Evolutionary conservation across 202 grass and related monocot species (phyloP).

Genomic region (Musa balbisiana): DNA sequence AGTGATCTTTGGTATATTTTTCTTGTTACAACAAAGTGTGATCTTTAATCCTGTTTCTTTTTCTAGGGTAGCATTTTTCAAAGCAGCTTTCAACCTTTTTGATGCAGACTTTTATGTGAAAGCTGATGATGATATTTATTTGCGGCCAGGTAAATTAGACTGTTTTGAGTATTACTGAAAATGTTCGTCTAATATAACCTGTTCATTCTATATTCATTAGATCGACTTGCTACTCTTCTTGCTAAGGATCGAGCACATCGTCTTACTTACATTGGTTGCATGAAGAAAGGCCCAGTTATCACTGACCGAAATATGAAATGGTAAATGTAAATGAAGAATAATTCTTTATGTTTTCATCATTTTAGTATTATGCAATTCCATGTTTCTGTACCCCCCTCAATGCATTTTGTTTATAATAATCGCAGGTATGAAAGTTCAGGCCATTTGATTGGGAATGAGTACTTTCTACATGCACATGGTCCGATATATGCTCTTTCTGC

Average conservation of each 20-base stretch:
- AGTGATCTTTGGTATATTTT: not conserved
- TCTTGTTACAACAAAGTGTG: not conserved
- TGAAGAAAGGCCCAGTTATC: slow-evolving; percentile 96
- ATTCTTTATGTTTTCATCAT: not conserved
- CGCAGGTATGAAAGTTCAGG: slow-evolving; percentile 90
- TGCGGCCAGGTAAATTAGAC: slow-evolving; percentile 67
- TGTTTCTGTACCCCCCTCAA: slow-evolving; percentile 11
- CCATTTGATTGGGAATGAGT: slow-evolving; percentile 76
- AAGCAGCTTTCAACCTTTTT: slow-evolving; percentile 89
- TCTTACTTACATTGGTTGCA: slow-evolving; percentile 85
- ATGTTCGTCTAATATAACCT: not conserved
- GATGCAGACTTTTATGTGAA: slow-evolving; percentile 91
- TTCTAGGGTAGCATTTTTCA: slow-evolving; percentile 90
- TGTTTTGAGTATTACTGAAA: not conserved
- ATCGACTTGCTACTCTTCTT: slow-evolving; percentile 94
- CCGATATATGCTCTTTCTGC: slow-evolving; percentile 84
- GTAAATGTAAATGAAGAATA: slow-evolving; percentile 25
- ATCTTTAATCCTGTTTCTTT: slow-evolving; percentile 12
- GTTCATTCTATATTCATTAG: slow-evolving; percentile 29
- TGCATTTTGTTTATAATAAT: slow-evolving; percentile 15
- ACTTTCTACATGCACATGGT: slow-evolving; percentile 79
- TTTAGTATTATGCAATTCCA: not conserved
- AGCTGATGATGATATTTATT: slow-evolving; percentile 87
- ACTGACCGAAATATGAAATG: slow-evolving; percentile 87
- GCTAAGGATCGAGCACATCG: slow-evolving; percentile 71